Base-by-base conservation (phyloP, 176 grass and related monocot species). In the Triticum urartu region DNA sequence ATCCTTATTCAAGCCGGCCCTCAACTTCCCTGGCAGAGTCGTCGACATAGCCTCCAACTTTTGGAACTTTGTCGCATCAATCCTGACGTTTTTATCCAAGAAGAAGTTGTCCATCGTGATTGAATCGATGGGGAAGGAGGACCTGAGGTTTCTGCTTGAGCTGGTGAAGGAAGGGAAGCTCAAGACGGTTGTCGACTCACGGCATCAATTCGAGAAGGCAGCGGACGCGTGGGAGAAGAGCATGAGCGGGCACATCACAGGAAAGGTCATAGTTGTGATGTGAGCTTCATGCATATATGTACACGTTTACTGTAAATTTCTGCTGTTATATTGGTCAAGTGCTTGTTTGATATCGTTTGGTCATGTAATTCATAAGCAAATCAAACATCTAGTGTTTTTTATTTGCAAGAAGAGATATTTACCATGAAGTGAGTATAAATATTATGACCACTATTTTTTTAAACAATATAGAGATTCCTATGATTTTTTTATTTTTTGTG, bases 191-290 rank as follows among this genome's bases (percentile, higher is more conserved):
- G 35, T 80, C 33, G 73, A 91, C 62, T 88, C 89, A 5, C 25
- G 30, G 3, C 22, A 75, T 54, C 64, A 80, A 6, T 91, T 87
- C 0, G 79, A 74, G 34, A 74, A 67, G 48, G 85, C 65, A 18
- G 58, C 71, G 1, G 80, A 84, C 12, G 80, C 80, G 4, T 91
- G 89, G 89, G 56, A 69, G 20, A 88, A 84, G 80, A 75, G 80
- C 66, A 80, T 80, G 65, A 50, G 82, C 6, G 65, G 74, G 8
- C 80, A 91, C 7, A 74, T 85, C 0, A 88, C 74, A 4, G 85
- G 89, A 5, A 91, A 91, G 80, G 18, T 91, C 52, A 48, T 91
- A 22, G 39, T 84, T 30, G 85, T 75, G 56, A 80, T 84, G 2
- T 87, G 64, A 90, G 47, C 47, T 48, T 48, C 45, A 48, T 14